phyloP scores from a whole-genome alignment of 352 stramenopile genomes.

The Thalassiosira ordinaria region DNA sequence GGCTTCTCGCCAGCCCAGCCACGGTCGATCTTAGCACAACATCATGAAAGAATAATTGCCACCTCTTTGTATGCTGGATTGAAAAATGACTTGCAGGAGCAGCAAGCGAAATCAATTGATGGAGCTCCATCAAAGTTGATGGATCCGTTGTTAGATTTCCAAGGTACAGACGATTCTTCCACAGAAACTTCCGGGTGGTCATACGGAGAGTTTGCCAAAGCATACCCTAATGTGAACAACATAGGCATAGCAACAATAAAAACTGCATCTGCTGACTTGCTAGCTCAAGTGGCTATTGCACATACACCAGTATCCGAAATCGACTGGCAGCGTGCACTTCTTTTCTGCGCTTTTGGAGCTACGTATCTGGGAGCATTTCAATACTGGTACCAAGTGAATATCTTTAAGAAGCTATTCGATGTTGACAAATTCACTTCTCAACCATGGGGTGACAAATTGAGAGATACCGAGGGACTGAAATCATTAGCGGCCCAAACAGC shows the following conservation, averaged over 20 bases:
- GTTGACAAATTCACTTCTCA: conserved; percentile 78
- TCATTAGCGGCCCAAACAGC: conserved; percentile 65
- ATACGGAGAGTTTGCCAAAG: conserved; percentile 67
- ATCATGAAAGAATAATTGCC: background rate
- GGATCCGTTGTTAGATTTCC: background rate
- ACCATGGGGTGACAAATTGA: conserved; percentile 67
- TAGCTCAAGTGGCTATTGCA: conserved; percentile 76
- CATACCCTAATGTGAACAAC: conserved; percentile 74
- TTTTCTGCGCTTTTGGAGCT: conserved; percentile 80
- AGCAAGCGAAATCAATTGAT: background rate
- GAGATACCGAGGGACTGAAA: conserved; percentile 63
- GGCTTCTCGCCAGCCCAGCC: background rate
- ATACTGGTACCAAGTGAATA: conserved; percentile 82
- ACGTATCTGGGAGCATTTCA: conserved; percentile 81
- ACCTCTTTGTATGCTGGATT: background rate
- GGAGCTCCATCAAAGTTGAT: background rate
- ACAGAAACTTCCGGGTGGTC: conserved; percentile 22
- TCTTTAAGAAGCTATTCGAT: conserved; percentile 83
- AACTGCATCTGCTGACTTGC: conserved; percentile 72
- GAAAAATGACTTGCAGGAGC: background rate
- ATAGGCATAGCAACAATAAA: conserved; percentile 79
- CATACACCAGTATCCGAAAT: conserved; percentile 63
- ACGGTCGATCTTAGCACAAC: background rate
- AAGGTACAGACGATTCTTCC: conserved; percentile 9
- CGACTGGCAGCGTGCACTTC: conserved; percentile 70